These are phyloP conservation scores for Toxoplasma gondii DNA, from an alignment of 169 alveolate species.

Conservation along the genomic window DNA sequence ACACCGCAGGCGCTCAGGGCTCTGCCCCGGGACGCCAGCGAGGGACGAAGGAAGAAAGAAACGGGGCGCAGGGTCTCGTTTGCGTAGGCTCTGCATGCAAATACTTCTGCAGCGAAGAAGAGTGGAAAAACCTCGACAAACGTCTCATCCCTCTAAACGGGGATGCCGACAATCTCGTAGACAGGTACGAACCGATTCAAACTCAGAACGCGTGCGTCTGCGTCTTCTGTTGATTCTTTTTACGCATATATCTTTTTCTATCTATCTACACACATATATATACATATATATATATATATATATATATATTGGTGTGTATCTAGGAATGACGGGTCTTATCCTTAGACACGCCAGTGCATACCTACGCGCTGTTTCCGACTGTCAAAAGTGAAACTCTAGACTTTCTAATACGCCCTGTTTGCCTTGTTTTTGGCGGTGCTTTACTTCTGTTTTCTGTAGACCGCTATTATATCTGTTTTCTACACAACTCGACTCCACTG, in stretches of 20 bases:
- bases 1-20: neutral
- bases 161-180: neutral
- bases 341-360: no score
- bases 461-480: no score
- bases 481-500: no score
- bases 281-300: neutral
- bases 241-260: no score
- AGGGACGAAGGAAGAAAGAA: neutral
- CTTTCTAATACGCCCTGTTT: no score
- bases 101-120: conserved; percentile 9
- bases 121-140: neutral
- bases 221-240: no score
- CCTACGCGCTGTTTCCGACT: no score
- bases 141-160: conserved; percentile 1
- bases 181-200: neutral
- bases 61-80: neutral
- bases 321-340: no score
- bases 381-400: no score
- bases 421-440: no score
- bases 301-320: no score
- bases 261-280: neutral
- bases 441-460: no score
- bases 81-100: conserved; percentile 12
- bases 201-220: neutral
- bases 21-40: neutral